Conservation (phyloP, 2,329 filamentous ascomycete species). For the Claviceps pusilla region DNA sequence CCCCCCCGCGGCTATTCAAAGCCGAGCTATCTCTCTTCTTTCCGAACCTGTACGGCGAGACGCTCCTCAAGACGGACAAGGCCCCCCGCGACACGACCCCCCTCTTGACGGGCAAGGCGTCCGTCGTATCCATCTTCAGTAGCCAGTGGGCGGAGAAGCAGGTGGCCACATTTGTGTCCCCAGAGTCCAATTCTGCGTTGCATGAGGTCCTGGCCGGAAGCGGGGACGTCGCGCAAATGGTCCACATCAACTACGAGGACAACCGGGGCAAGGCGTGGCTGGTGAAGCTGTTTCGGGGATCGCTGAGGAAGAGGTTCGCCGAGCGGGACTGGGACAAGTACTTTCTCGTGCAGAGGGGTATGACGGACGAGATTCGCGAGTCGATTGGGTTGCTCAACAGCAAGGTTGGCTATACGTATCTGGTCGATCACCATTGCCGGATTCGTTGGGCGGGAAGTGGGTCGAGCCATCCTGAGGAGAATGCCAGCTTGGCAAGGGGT, state of each 20-base stretch:
- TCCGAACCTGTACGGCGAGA: constrained; percentile 76
- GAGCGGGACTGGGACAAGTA: constrained; percentile 43
- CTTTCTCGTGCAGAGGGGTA: constrained; percentile 42
- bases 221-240: constrained; percentile 48
- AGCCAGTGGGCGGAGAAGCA: constrained; percentile 78
- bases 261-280: constrained; percentile 53
- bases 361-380: constrained; percentile 47
- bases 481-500: constrained; percentile 49
- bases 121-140: constrained; percentile 68
- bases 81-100: constrained; percentile 56
- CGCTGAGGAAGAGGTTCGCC: constrained; percentile 33
- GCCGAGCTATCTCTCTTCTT: constrained; percentile 76
- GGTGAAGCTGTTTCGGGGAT: constrained; percentile 40
- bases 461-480: constrained; percentile 48
- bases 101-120: constrained; percentile 55
- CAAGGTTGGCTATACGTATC: constrained; percentile 86
- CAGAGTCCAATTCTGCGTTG: constrained; percentile 53
- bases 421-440: constrained; percentile 73
- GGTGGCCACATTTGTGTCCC: constrained; percentile 53
- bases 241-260: constrained; percentile 82
- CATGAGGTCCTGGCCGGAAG: constrained; percentile 42
- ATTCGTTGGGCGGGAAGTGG: constrained; percentile 91
- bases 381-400: constrained; percentile 62
- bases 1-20: constrained; percentile 72
- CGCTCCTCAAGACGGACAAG: constrained; percentile 44